Conservation (phyloP, 176 grass and related monocot genomes). For the Chrysopogon serrulatus region DNA sequence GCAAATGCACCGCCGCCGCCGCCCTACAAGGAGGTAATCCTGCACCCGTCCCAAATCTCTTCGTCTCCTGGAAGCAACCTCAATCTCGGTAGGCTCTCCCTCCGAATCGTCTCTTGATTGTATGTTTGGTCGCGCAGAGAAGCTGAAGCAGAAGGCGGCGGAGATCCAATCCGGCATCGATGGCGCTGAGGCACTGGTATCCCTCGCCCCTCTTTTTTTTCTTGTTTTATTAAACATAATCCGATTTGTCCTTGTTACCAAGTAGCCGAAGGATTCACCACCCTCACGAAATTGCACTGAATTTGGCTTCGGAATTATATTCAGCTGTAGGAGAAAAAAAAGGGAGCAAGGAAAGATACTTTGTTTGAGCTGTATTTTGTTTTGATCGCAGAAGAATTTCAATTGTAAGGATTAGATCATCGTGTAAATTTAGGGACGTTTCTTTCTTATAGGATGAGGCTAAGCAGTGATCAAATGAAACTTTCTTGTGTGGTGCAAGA, state of each 20-base stretch:
- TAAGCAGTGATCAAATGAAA: background rate
- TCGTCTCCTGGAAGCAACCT: background rate
- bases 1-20: constrained; percentile 65
- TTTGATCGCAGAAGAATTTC: background rate
- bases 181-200: constrained; percentile 68
- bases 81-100: background rate
- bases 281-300: background rate
- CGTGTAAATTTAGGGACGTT: background rate
- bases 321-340: background rate
- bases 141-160: constrained; percentile 72
- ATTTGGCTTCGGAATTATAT: background rate
- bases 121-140: constrained; percentile 34
- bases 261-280: background rate
- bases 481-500: constrained; percentile 1
- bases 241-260: background rate
- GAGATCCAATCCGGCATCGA: constrained; percentile 87
- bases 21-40: constrained; percentile 61
- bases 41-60: background rate
- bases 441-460: background rate
- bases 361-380: background rate
- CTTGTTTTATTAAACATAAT: background rate
- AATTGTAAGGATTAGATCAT: background rate
- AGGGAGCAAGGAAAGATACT: background rate
- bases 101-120: background rate
- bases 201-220: background rate